Conservation (phyloP, 2,329 filamentous ascomycete genomes). For the Pochonia chlamydosporia region DNA sequence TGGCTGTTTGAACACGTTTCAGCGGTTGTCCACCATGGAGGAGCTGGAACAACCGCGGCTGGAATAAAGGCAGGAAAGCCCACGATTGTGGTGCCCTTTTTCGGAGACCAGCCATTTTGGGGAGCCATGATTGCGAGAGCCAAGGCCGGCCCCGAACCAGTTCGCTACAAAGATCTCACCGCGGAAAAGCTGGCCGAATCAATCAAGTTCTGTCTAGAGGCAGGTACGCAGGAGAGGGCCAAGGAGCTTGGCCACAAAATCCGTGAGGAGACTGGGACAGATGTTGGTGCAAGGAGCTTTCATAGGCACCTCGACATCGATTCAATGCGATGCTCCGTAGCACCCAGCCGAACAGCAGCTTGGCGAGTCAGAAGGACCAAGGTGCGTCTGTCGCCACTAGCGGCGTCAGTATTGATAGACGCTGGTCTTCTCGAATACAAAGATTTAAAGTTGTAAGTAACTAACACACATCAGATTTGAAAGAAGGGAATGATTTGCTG, state of each 20-base stretch:
- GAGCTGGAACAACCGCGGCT: constrained; percentile 81
- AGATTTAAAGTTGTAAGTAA: constrained; percentile 64
- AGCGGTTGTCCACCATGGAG: constrained; percentile 80
- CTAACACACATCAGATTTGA: background rate
- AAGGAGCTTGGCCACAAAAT: constrained; percentile 58
- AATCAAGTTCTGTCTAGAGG: constrained; percentile 54
- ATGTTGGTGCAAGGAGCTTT: constrained; percentile 61
- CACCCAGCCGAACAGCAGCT: constrained; percentile 62
- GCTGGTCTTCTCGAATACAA: constrained; percentile 60
- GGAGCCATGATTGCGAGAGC: constrained; percentile 68
- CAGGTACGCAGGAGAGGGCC: constrained; percentile 52
- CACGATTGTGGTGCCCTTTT: constrained; percentile 81
- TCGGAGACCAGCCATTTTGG: constrained; percentile 82
- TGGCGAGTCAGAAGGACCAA: constrained; percentile 69
- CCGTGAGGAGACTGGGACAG: constrained; percentile 57
- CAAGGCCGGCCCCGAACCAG: constrained; percentile 65
- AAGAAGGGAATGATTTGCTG: constrained; percentile 3
- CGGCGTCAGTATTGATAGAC: constrained; percentile 62
- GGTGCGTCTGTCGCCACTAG: constrained; percentile 64
- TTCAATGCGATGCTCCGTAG: constrained; percentile 62
- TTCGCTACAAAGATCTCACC: constrained; percentile 63
- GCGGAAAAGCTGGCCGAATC: constrained; percentile 60
- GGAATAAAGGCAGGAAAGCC: constrained; percentile 77
- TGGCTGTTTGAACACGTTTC: constrained; percentile 82
- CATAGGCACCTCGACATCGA: constrained; percentile 64